Evolutionary conservation across 164 flowering plant genomes (phyloP), one percentile per base, ranked within the genome.

Genomic region (Piper betle): DNA sequence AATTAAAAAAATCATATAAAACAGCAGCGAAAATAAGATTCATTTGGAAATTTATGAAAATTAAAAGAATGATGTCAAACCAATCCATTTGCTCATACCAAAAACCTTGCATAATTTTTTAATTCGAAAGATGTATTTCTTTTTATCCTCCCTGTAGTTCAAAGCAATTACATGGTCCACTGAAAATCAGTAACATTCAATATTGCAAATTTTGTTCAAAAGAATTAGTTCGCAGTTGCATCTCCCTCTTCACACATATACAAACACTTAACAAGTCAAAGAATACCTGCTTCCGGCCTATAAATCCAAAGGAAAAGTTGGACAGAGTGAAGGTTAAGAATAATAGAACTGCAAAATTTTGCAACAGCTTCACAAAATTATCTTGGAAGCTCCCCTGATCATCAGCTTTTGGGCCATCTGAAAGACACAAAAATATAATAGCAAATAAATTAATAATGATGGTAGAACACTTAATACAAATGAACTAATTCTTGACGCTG

Each of bases 301-400:
- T 68, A 60, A 83, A 54, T 58, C 79, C 79, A 71, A 80, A 81
- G 57, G 80, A 58, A 66, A 82, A 75, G 33, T 82, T 75, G 25
- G 79, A 76, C 57, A 90, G 74, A 39, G 82, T 64, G 39, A 85
- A 64, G 8, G 71, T 86, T 66, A 86, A 55, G 42, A 84, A 74
- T 53, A 90, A 37, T 20, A 87, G 59, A 57, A 88, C 68, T 11
- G 84, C 18, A 57, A 68, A 62, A 72, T 69, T 80, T 54, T 80
- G 85, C 53, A 83, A 74, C 54, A 68, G 73, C 80, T 76, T 81
- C 69, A 74, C 60, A 60, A 78, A 77, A 59, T 66, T 62, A 18
- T 84, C 84, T 62, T 78, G 84, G 75, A 76, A 84, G 65, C 58
- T 80, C 58, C 81, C 81, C 0, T 79, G 77, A 40, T 82, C 86